These are phyloP conservation scores for Tylopilus subfusipes DNA, from an alignment of 768 basidiomycete genomes.

Conservation along the genomic window DNA sequence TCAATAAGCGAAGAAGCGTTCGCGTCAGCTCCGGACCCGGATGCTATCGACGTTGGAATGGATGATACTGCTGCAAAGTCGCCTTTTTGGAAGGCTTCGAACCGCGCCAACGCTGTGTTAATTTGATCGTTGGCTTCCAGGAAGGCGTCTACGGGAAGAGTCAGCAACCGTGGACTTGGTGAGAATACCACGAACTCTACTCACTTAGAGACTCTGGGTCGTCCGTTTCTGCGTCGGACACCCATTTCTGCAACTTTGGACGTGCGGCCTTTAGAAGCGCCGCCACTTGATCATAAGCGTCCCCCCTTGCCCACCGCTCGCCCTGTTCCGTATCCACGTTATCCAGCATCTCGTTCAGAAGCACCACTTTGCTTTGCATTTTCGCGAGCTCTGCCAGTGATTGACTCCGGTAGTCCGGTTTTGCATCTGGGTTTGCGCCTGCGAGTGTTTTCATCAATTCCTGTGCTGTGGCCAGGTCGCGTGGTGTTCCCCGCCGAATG, in stretches of 20 bases:
- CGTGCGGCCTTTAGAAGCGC: conserved; percentile 74
- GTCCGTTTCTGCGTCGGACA: conserved; percentile 86
- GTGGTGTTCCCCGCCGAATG: conserved; percentile 91
- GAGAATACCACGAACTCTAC: conserved; percentile 15
- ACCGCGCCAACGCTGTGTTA: conserved; percentile 85
- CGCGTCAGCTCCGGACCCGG: conserved; percentile 19
- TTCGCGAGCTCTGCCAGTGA: conserved; percentile 89
- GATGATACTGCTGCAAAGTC: conserved; percentile 75
- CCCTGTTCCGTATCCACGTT: conserved; percentile 72
- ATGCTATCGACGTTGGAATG: conserved; percentile 57
- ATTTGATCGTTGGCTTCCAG: conserved; percentile 97
- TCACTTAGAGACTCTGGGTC: conserved; percentile 87
- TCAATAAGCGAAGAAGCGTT: conserved; percentile 64
- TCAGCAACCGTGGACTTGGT: background rate
- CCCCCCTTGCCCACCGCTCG: conserved; percentile 82
- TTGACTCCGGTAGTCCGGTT: conserved; percentile 91
- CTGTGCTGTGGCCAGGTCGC: conserved; percentile 92
- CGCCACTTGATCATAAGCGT: conserved; percentile 96
- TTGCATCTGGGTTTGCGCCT: conserved; percentile 91
- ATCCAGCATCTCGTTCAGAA: conserved; percentile 97
- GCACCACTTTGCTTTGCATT: conserved; percentile 89
- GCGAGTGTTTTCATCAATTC: conserved; percentile 96
- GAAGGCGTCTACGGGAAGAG: conserved; percentile 66
- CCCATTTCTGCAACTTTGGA: conserved; percentile 97
- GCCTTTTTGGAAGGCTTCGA: conserved; percentile 90